Evolutionary conservation across 2,329 filamentous ascomycete species (phyloP).

Genomic region (Xylaria sp.): DNA sequence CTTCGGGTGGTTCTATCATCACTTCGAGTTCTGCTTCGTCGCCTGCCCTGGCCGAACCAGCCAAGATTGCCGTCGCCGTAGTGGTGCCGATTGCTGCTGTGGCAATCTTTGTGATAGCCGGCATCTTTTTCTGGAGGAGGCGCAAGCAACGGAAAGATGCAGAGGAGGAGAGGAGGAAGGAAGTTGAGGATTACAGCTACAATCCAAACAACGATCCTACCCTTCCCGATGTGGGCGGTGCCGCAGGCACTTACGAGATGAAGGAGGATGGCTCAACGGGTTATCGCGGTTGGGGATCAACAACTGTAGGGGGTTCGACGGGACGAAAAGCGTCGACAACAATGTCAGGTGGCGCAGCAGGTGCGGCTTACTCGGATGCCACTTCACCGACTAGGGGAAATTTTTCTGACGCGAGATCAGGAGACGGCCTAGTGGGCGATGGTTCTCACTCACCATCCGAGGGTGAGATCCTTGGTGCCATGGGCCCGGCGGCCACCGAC

Average conservation of each 20-base stretch:
- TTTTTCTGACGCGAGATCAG: conserved; percentile 69
- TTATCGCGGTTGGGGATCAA: conserved; percentile 94
- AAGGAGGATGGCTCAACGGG: conserved; percentile 75
- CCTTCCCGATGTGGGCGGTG: conserved; percentile 55
- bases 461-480: conserved; percentile 79
- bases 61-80: conserved; percentile 88
- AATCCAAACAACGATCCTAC: conserved; percentile 97
- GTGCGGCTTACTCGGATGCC: conserved; percentile 72
- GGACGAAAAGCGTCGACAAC: conserved; percentile 88
- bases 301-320: conserved; percentile 66
- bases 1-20: conserved; percentile 24
- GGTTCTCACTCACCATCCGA: conserved; percentile 60
- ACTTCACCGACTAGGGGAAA: conserved; percentile 68
- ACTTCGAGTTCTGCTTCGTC: conserved; percentile 19
- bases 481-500: conserved; percentile 71
- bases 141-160: conserved; percentile 83
- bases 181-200: conserved; percentile 96
- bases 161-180: conserved; percentile 88
- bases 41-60: conserved; percentile 55
- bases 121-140: conserved; percentile 84
- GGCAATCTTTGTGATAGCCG: conserved; percentile 74
- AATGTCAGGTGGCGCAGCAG: conserved; percentile 73
- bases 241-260: conserved; percentile 70
- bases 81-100: conserved; percentile 91
- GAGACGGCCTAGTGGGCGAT: conserved; percentile 64